Evolutionary conservation across 1,284 basidiomycete genomes (phyloP).

Genomic region (Coniferiporia sulphurascens): DNA sequence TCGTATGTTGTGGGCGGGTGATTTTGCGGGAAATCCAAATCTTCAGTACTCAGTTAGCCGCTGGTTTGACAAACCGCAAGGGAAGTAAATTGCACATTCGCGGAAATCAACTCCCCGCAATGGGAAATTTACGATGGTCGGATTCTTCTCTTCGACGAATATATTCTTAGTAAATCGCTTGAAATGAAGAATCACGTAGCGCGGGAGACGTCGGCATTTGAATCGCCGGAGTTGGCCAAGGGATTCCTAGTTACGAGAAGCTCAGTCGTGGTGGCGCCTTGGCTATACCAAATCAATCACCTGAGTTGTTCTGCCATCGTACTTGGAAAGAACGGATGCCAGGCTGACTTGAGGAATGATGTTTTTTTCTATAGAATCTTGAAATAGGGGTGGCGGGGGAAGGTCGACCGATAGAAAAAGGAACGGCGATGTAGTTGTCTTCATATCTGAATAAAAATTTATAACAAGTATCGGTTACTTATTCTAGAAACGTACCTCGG

Average conservation of each 20-base stretch:
- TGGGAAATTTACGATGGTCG: slow-evolving; percentile 97
- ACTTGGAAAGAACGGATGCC: slow-evolving; percentile 90
- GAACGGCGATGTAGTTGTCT: slow-evolving; percentile 85
- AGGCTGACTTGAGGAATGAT: slow-evolving; percentile 98
- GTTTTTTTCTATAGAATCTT: slow-evolving; percentile 93
- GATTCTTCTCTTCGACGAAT: slow-evolving; percentile 98
- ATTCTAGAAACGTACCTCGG: slow-evolving; percentile 55
- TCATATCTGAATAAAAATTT: slow-evolving; percentile 60
- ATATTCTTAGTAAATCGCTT: slow-evolving; percentile 98
- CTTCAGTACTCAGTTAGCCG: slow-evolving; percentile 37
- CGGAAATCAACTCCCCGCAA: slow-evolving; percentile 87
- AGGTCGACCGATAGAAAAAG: slow-evolving; percentile 94
- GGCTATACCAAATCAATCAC: slow-evolving; percentile 36
- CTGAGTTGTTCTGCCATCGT: slow-evolving; percentile 88
- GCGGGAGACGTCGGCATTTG: slow-evolving; percentile 85
- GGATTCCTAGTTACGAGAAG: slow-evolving; percentile 55
- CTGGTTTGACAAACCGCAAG: slow-evolving; percentile 16
- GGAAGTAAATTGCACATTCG: slow-evolving; percentile 64
- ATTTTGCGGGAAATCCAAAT: slow-evolving; percentile 65
- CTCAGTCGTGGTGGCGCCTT: slow-evolving; percentile 17
- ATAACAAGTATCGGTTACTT: slow-evolving; percentile 12
- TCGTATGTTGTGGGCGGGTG: slow-evolving; percentile 78
- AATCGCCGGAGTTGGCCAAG: slow-evolving; percentile 83
- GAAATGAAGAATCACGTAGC: slow-evolving; percentile 91
- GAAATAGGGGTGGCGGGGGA: slow-evolving; percentile 94